A percentile compares a stretch with the other conserved stretches of the same genome.
phyloP scores from a whole-genome alignment of 176 grass and related monocot species.

The Luzula sylvatica region DNA sequence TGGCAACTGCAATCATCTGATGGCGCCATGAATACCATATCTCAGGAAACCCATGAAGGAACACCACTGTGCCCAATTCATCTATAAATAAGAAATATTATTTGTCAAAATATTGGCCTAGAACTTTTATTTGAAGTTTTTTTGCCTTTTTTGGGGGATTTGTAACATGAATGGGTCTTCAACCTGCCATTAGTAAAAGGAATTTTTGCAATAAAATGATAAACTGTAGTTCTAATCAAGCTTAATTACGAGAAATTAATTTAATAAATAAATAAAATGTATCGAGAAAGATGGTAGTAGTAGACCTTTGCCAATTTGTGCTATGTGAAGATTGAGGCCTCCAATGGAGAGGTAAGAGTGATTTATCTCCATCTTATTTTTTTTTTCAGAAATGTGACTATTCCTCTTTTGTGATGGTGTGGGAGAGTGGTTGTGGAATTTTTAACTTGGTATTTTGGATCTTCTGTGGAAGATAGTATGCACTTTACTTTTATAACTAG shows the following conservation, averaged over 20 bases:
- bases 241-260: no score
- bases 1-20: conserved; percentile 29
- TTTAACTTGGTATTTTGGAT: no score
- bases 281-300: neutral
- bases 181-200: conserved; percentile 1
- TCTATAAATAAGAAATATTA: conserved; percentile 9
- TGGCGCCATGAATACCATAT: conserved; percentile 45
- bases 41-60: conserved; percentile 39
- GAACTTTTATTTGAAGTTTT: neutral
- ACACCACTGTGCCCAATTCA: conserved; percentile 28
- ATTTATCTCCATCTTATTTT: conserved; percentile 20
- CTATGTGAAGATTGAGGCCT: conserved; percentile 30
- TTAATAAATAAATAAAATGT: neutral
- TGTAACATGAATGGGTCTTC: no score
- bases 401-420: no score
- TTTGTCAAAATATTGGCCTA: neutral
- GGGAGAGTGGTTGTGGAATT: no score
- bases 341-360: conserved; percentile 16
- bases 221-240: no score
- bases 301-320: conserved; percentile 26
- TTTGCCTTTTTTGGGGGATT: neutral
- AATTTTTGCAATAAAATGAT: neutral
- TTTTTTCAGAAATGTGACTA: neutral
- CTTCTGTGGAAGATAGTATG: no score
- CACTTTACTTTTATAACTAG: no score